A percentile compares a stretch with the other conserved stretches of the same genome.
phyloP scores from a whole-genome alignment of 1,284 basidiomycete species.

The Xerocomus tenax region DNA sequence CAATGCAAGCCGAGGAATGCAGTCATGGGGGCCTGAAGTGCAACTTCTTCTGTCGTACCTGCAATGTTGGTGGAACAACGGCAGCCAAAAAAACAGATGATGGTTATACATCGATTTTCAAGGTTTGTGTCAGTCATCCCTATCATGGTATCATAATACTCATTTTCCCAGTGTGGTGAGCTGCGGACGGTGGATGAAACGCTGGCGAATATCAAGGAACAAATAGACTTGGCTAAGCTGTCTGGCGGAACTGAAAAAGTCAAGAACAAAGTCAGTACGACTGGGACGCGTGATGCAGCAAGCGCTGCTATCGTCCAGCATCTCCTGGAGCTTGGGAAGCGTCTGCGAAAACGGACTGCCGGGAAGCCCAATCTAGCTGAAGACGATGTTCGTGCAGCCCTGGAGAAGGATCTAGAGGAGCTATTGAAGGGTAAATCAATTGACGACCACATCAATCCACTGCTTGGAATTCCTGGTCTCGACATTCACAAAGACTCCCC shows the following conservation, averaged over 20 bases:
- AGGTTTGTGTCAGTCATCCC: neutral
- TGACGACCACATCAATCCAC: neutral
- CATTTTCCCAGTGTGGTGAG: too few species aligned
- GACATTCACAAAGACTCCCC: neutral
- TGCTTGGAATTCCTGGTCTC: neutral
- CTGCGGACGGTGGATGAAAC: too few species aligned
- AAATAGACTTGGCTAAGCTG: too few species aligned
- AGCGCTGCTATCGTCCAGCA: neutral
- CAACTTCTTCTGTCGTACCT: constrained; percentile 29
- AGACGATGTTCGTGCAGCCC: neutral
- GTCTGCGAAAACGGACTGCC: neutral
- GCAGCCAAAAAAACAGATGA: neutral
- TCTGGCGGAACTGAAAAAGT: neutral
- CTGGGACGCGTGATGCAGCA: neutral
- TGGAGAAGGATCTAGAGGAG: neutral
- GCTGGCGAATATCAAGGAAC: too few species aligned
- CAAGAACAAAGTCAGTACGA: neutral
- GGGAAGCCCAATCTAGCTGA: neutral
- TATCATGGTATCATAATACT: too few species aligned
- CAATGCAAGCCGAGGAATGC: constrained; percentile 31
- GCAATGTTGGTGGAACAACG: constrained; percentile 14
- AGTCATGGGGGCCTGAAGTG: constrained; percentile 25
- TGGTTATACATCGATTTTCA: neutral
- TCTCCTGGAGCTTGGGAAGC: neutral
- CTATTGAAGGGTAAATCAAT: neutral